Evolutionary conservation across 1,139 yeast genomes (phyloP), one percentile per base, ranked within the genome.

Genomic region (Blastobotrys buckinghamii): DNA sequence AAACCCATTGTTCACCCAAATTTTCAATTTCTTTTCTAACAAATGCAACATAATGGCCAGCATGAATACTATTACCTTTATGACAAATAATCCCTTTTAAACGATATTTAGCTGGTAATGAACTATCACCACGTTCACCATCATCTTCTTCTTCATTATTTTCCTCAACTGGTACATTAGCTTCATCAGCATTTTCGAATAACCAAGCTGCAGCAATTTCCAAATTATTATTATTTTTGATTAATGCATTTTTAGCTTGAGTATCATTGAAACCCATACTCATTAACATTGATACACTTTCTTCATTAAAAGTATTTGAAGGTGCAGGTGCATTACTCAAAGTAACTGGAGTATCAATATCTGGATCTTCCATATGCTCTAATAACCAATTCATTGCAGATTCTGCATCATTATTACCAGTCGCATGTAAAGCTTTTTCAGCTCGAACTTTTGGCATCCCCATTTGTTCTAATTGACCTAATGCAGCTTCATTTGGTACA

Each of bases 21-120:
- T 73, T 73, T 1, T 73, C 66, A 0, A 63, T 49, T 30, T 62
- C 57, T 55, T 78, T 78, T 48, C 72, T 73, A 42, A 89, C 73
- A 60, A 85, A 92, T 0, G 84, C 90, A 37, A 94, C 97, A 64
- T 92, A 92, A 65, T 92, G 99, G 0, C 98, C 98, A 0, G 97
- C 88, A 54, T 92, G 97, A 1, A 92, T 87, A 17, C 96, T 87
- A 0, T 84, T 75, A 10, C 99, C 99, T 65, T 92, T 92, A 66
- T 92, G 99, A 62, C 97, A 90, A 20, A 92, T 76, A 9, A 88
- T 86, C 0, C 88, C 86, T 48, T 78, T 75, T 41, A 92, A 68
- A 15, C 62, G 59, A 62, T 85, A 92, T 34, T 59, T 53, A 7
- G 72, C 68, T 6, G 71, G 70, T 8, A 55, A 42, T 6, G 60